Conservation (phyloP, 331 rosid genomes). For the Quercus phellos region DNA sequence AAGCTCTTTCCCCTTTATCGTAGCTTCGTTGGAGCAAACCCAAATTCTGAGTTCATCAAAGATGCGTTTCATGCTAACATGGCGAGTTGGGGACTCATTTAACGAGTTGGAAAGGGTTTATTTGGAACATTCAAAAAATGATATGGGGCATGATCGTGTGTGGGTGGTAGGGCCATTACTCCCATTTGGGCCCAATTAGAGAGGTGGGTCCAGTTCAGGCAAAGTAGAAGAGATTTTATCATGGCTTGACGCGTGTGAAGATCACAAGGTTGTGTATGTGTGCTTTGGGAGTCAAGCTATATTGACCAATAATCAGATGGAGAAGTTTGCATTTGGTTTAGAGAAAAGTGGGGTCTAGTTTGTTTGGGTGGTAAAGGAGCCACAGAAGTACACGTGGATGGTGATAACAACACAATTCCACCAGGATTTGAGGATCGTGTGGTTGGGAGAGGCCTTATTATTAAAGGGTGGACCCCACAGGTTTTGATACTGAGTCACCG, state of each 20-base stretch:
- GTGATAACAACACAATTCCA: background rate
- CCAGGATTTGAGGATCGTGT: slow-evolving; percentile 13
- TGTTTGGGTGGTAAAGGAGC: slow-evolving; percentile 29
- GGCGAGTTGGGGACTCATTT: slow-evolving; percentile 36
- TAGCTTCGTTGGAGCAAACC: too few relatives aligned
- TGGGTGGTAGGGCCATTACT: slow-evolving; percentile 32
- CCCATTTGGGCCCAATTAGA: background rate
- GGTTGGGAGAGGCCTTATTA: slow-evolving; percentile 33
- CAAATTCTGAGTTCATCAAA: too few relatives aligned
- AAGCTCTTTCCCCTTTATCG: too few relatives aligned
- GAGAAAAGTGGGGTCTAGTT: slow-evolving; percentile 38
- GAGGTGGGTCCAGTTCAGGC: slow-evolving; percentile 29
- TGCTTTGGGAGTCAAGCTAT: slow-evolving; percentile 44
- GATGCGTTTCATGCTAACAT: background rate
- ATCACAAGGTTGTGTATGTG: slow-evolving; percentile 33
- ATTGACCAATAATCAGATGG: slow-evolving; percentile 18
- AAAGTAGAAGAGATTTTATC: slow-evolving; percentile 15
- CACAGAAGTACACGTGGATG: background rate
- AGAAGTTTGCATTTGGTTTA: slow-evolving; percentile 21
- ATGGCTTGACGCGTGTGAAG: slow-evolving; percentile 40
- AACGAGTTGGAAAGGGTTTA: slow-evolving; percentile 16
- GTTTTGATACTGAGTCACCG: slow-evolving; percentile 34
- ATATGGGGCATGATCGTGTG: slow-evolving; percentile 21
- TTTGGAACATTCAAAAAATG: slow-evolving; percentile 10
- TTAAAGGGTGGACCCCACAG: slow-evolving; percentile 57